phyloP scores from a whole-genome alignment of 495 filamentous ascomycete genomes.

The Terfezia claveryi region DNA sequence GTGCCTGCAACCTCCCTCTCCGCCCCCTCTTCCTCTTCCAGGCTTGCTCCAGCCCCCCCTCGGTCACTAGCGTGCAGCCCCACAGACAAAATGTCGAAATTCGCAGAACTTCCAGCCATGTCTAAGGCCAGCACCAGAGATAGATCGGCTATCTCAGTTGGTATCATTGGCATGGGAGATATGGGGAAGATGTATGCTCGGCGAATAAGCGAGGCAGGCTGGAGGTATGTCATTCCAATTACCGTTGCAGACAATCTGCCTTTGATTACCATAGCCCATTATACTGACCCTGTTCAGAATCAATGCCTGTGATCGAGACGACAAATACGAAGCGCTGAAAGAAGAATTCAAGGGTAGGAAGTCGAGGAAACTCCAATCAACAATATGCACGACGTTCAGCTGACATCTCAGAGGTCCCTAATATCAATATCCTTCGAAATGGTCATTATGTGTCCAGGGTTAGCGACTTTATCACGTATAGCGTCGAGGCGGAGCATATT shows the following conservation, averaged over 20 bases:
- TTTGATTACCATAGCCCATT: neutral
- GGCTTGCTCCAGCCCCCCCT: too few relatives aligned
- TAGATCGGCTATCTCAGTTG: constrained; percentile 27
- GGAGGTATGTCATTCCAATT: constrained; percentile 45
- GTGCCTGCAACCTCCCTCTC: too few relatives aligned
- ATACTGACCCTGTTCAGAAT: constrained; percentile 34
- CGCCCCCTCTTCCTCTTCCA: too few relatives aligned
- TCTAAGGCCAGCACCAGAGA: too few relatives aligned
- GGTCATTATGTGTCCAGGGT: constrained; percentile 83
- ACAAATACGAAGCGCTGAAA: constrained; percentile 54
- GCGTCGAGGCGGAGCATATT: constrained; percentile 81
- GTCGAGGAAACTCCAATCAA: constrained; percentile 4
- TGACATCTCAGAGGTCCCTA: constrained; percentile 12
- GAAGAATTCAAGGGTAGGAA: constrained; percentile 51
- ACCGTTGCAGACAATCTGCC: constrained; percentile 2
- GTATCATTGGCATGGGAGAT: constrained; percentile 96
- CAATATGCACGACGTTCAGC: neutral
- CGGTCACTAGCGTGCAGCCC: too few relatives aligned
- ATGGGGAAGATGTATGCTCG: constrained; percentile 99
- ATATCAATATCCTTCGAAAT: constrained; percentile 62
- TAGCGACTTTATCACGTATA: constrained; percentile 96
- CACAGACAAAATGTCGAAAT: too few relatives aligned
- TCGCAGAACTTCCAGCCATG: too few relatives aligned
- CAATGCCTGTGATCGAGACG: constrained; percentile 77
- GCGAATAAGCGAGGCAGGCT: constrained; percentile 66